phyloP scores from a whole-genome alignment of 768 basidiomycete species.

The Termitomyces titanicus region DNA sequence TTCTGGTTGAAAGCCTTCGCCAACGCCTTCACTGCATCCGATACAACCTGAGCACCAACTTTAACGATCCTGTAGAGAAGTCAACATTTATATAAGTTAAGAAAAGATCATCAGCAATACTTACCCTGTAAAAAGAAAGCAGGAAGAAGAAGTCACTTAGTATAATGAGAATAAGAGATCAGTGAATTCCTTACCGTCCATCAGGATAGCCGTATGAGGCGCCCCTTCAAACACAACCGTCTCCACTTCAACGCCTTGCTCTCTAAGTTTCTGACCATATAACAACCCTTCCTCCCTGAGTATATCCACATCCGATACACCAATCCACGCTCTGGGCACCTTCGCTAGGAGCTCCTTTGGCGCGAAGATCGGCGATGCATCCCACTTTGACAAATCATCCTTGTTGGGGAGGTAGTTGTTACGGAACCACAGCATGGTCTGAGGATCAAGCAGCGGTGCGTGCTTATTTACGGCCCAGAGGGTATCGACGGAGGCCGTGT shows the following conservation, averaged over 20 bases:
- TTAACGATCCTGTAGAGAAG: too few species aligned
- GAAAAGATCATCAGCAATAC: neutral
- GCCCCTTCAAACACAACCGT: constrained; percentile 56
- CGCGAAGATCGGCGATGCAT: constrained; percentile 69
- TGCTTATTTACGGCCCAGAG: constrained; percentile 57
- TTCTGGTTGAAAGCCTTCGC: neutral
- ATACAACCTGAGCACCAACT: neutral
- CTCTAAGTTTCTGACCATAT: constrained; percentile 55
- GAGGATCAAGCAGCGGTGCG: constrained; percentile 57
- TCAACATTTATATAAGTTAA: neutral
- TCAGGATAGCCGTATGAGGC: constrained; percentile 71
- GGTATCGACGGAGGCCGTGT: constrained; percentile 48
- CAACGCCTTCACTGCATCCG: neutral
- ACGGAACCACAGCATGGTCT: constrained; percentile 73
- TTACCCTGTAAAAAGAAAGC: neutral
- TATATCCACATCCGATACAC: constrained; percentile 62
- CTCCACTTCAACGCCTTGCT: constrained; percentile 50
- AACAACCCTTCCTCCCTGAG: constrained; percentile 62
- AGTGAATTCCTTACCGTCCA: constrained; percentile 55
- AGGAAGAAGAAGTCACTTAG: neutral
- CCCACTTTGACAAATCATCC: constrained; percentile 60
- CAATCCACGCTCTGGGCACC: constrained; percentile 59
- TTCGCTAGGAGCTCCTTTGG: constrained; percentile 48
- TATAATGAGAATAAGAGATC: neutral
- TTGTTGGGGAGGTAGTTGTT: constrained; percentile 63